Evolutionary conservation across 805 yeast species (phyloP).

Genomic region (Ogataea neopini): DNA sequence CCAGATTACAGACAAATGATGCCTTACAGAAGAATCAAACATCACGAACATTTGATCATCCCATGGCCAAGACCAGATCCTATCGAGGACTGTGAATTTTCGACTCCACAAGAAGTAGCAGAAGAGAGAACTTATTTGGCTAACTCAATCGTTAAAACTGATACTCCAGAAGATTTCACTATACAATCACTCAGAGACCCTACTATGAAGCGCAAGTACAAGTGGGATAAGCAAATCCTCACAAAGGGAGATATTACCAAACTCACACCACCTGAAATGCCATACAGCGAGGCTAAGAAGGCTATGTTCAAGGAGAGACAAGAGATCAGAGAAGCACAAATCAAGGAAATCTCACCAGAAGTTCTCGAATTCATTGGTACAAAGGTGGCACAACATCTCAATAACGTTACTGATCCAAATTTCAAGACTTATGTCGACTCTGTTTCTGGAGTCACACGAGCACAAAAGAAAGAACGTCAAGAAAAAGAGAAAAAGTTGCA

Average conservation of each 20-base stretch:
- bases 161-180: slow-evolving; percentile 60
- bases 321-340: slow-evolving; percentile 43
- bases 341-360: slow-evolving; percentile 41
- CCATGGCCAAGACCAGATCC: slow-evolving; percentile 88
- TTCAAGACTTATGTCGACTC: slow-evolving; percentile 33
- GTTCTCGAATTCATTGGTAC: slow-evolving; percentile 48
- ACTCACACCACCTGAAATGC: slow-evolving; percentile 75
- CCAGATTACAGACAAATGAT: slow-evolving; percentile 67
- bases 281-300: slow-evolving; percentile 62
- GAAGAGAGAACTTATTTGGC: slow-evolving; percentile 76
- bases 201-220: slow-evolving; percentile 56
- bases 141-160: slow-evolving; percentile 62
- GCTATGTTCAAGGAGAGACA: slow-evolving; percentile 58
- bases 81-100: slow-evolving; percentile 54
- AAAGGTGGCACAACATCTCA: slow-evolving; percentile 39
- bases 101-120: slow-evolving; percentile 57
- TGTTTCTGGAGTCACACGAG: slow-evolving; percentile 26
- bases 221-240: slow-evolving; percentile 54
- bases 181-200: slow-evolving; percentile 74
- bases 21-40: slow-evolving; percentile 76
- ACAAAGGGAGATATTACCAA: slow-evolving; percentile 62
- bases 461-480: slow-evolving; percentile 21
- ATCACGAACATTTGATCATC: slow-evolving; percentile 65
- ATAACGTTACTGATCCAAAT: slow-evolving; percentile 33
- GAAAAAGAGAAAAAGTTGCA: slow-evolving; percentile 20